These are phyloP conservation scores for Aspergillus hancockii DNA, from an alignment of 495 filamentous ascomycete genomes.

Conservation along the genomic window DNA sequence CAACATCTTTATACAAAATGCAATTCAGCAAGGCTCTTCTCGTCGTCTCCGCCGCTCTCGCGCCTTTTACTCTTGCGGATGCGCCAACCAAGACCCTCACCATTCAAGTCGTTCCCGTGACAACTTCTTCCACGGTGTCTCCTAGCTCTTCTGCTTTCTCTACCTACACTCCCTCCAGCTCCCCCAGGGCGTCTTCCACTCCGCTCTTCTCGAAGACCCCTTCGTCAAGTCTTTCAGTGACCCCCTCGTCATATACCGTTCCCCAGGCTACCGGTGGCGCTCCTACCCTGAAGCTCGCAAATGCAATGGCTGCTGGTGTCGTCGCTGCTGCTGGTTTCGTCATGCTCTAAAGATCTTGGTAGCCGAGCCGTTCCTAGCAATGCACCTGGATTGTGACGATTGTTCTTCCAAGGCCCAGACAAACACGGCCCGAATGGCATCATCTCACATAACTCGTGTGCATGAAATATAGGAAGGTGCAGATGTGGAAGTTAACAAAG, in stretches of 20 bases:
- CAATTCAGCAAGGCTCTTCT: slow-evolving; percentile 39
- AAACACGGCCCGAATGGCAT: background rate
- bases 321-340: slow-evolving; percentile 46
- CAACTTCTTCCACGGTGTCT: slow-evolving; percentile 24
- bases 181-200: slow-evolving; percentile 16
- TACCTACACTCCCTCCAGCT: slow-evolving; percentile 20
- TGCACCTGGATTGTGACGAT: background rate
- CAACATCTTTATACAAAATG: slow-evolving; percentile 27
- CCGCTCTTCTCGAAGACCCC: slow-evolving; percentile 24
- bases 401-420: background rate
- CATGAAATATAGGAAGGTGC: too few species aligned
- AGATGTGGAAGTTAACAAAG: background rate
- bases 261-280: slow-evolving; percentile 29
- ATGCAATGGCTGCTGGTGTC: slow-evolving; percentile 38
- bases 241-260: slow-evolving; percentile 2
- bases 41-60: slow-evolving; percentile 32
- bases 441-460: background rate
- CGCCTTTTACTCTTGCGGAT: slow-evolving; percentile 35
- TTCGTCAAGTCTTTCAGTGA: background rate
- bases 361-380: background rate
- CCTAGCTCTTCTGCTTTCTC: slow-evolving; percentile 24
- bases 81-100: slow-evolving; percentile 34
- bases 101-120: slow-evolving; percentile 34
- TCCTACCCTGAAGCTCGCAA: slow-evolving; percentile 34
- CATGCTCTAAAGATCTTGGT: slow-evolving; percentile 37